Evolutionary conservation across 2,329 filamentous ascomycete species (phyloP), one percentile per base, ranked within the genome.

Genomic region (Fusarium aywerte): DNA sequence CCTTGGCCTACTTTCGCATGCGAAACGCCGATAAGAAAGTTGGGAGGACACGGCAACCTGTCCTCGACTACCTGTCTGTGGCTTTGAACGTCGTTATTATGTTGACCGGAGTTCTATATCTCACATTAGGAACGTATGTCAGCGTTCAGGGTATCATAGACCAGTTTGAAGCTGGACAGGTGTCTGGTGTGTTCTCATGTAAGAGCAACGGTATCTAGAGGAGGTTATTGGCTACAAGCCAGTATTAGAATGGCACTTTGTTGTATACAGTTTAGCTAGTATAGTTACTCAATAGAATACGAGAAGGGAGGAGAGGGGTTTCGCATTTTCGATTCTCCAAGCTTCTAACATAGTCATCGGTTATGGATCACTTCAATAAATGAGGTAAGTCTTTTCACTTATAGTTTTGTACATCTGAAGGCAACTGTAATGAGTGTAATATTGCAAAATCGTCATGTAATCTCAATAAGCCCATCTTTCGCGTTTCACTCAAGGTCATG

Each of bases 71-170:
- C 48, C 71, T 87, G 7, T 85, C 87, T 29, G 83, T 89, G n/a
- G 78, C 79, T 0, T 76, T 96, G 40, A 97, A 97, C 73, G 73
- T 92, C 13, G 67, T 88, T 63, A 87, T 97, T 58, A 93, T 96
- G 60, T 29, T 85, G 5, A 87, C 90, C 13, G 94, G 94, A 1
- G 50, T 95, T 25, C 87, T 94, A 67, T 96, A 97, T 80, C 80
- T 97, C 48, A 89, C 85, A 0, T 90, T 85, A 2, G 94, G 94
- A 18, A 97, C 93, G 2, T 97, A 97, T 73, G 88, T 86, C 32
- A 89, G 87, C 59, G 88, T 93, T 0, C 85, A 92, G 76, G 88
- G 87, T 47, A 94, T 94, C 58, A 85, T 96, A 20, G 83, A 92
- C 60, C 89, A 89, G n/a, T 97, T 95, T 74, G 75, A 84, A 29